Evolutionary conservation across 1,139 yeast species (phyloP).

Genomic region (Hansenula sp.): DNA sequence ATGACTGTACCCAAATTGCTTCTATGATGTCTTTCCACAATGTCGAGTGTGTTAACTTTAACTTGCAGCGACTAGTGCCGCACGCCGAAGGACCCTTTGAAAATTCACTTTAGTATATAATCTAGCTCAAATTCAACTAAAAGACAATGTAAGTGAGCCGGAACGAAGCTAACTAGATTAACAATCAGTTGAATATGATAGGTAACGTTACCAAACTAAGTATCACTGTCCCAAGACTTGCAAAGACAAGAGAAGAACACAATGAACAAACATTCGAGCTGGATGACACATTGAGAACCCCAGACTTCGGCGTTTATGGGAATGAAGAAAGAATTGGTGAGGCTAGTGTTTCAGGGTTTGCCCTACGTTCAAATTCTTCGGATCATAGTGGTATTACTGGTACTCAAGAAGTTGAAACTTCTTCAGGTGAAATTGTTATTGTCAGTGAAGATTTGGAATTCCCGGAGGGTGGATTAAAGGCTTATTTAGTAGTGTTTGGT

Average conservation of each 20-base stretch:
- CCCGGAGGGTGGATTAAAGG: constrained; percentile 63
- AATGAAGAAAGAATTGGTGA: not conserved
- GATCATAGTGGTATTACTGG: not conserved
- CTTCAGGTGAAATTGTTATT: constrained; percentile 25
- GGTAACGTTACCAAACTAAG: not conserved
- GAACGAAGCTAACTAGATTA: no score
- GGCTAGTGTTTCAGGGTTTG: not conserved
- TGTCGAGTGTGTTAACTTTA: no score
- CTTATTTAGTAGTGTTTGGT: constrained; percentile 60
- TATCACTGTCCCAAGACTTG: not conserved
- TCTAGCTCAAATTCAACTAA: no score
- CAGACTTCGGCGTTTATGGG: no score
- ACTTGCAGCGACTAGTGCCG: not conserved
- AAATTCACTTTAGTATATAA: no score
- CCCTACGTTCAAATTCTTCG: not conserved
- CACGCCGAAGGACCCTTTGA: not conserved
- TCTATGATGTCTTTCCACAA: no score
- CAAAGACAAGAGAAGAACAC: not conserved
- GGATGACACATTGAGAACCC: not conserved
- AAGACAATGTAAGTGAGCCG: no score
- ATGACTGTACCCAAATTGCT: no score
- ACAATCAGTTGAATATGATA: no score
- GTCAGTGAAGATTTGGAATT: constrained; percentile 25
- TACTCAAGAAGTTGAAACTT: not conserved
- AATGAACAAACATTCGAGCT: not conserved